Base-by-base conservation (phyloP, 1,284 basidiomycete genomes). In the Ganoderma resinaceum region DNA sequence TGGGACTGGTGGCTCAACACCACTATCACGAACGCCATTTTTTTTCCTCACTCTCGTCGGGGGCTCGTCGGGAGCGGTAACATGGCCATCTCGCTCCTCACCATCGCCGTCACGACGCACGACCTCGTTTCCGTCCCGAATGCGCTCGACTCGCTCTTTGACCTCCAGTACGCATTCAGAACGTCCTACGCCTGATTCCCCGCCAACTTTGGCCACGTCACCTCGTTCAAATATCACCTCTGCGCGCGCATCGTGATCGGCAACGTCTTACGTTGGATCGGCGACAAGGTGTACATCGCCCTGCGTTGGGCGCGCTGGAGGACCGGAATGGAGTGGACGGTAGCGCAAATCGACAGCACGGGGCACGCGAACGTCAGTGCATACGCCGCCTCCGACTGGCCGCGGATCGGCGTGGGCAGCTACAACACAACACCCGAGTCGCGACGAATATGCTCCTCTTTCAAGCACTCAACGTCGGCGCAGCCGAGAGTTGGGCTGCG, bases 361-460 rank as follows among this genome's bases (percentile, higher is more conserved):
- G 38, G 38, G 38, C 38, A 70, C 60, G 70, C 70, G 42, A 70
- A 72, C 66, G 55, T 72, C 59, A 68, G 66, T 60, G 20, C 43
- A 5, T 52, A 66, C 3, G 46, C 66, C 38, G 63, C 57, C 43
- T 66, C 20, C 6, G 42, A 72, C 66, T 72, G 71, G 71, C 64
- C 69, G 12, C 68, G 71, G 23, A 68, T 65, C 65, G 64, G 68
- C 26, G 70, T 72, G 71, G 68, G 68, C 52, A 68, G 71, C 53
- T 66, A 72, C 65, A 72, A 72, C 66, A 70, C n/a, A n/a, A n/a
- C n/a, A n/a, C n/a, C n/a, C n/a, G n/a, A n/a, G n/a, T 72, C 60
- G 71, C 70, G 40, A 68, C 71, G 7, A 72, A 72, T 60, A 53
- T 68, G 23, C 68, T 72, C 57, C 66, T 72, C 55, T 70, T 65